Evolutionary conservation across 2,329 filamentous ascomycete species (phyloP).

Genomic region (Fusarium sulawesiense): DNA sequence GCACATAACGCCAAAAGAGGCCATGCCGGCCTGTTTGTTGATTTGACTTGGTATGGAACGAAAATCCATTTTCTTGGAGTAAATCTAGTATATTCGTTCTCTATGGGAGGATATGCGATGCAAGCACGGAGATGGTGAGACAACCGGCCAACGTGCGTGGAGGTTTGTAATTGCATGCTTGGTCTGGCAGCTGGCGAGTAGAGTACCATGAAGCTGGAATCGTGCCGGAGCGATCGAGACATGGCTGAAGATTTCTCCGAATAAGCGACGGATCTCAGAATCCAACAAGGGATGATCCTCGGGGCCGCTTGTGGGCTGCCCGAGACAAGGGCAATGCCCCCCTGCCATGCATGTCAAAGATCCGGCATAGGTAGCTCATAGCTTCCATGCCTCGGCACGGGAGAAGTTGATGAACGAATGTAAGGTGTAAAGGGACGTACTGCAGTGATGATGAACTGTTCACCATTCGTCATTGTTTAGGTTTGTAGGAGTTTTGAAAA

Average conservation of each 20-base stretch:
- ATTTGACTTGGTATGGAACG: neutral
- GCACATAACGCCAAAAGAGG: neutral
- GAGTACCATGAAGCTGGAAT: conserved; percentile 15
- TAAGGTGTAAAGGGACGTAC: neutral
- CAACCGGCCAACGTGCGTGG: conserved; percentile 15
- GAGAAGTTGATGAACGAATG: neutral
- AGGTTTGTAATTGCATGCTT: conserved; percentile 1
- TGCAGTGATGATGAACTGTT: neutral
- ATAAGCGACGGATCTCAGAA: conserved; percentile 30
- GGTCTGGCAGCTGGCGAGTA: conserved; percentile 14
- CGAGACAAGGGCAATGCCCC: conserved; percentile 22
- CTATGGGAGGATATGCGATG: neutral
- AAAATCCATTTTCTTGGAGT: neutral
- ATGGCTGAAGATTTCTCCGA: conserved; percentile 42
- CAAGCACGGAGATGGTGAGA: conserved; percentile 31
- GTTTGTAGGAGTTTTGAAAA: neutral
- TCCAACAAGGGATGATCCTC: conserved; percentile 24
- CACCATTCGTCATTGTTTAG: neutral
- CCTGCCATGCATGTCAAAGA: conserved; percentile 9
- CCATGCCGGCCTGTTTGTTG: conserved; percentile 3
- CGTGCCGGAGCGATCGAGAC: conserved; percentile 27
- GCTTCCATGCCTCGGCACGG: neutral
- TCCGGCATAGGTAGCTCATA: conserved; percentile 4
- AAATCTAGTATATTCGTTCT: neutral
- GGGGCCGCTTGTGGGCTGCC: conserved; percentile 22